Evolutionary conservation across 1,284 basidiomycete genomes (phyloP).

Genomic region (Chalciporus piperatoides): DNA sequence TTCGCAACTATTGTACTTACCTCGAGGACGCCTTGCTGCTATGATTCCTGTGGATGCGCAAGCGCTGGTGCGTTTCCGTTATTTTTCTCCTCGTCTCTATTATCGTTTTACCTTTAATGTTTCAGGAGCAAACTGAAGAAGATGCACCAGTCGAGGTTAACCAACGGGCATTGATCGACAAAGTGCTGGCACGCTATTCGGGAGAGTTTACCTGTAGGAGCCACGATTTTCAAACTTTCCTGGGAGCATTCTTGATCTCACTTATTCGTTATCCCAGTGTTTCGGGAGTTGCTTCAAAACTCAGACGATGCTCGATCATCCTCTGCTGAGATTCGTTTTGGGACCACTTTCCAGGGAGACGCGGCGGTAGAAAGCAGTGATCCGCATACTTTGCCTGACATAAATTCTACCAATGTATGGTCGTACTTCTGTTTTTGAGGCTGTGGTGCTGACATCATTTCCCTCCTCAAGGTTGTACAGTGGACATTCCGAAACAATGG

Average conservation of each 20-base stretch:
- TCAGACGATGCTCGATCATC: constrained; percentile 87
- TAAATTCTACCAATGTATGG: background rate
- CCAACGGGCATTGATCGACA: constrained; percentile 15
- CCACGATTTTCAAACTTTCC: too few species aligned
- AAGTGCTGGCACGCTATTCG: constrained; percentile 14
- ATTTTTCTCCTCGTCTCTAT: background rate
- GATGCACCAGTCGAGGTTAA: constrained; percentile 10
- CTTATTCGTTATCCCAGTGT: constrained; percentile 45
- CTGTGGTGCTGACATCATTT: background rate
- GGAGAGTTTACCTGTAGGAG: constrained; percentile 13
- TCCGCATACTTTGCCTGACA: background rate
- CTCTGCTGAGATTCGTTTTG: constrained; percentile 76
- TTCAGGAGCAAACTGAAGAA: background rate
- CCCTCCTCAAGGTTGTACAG: constrained; percentile 45
- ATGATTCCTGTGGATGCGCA: background rate
- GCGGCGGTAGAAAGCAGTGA: background rate
- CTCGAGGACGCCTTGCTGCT: background rate
- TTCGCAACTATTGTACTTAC: background rate
- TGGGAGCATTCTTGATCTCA: too few species aligned
- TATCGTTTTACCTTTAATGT: background rate
- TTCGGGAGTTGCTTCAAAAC: constrained; percentile 88
- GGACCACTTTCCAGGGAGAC: constrained; percentile 32
- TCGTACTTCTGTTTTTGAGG: background rate
- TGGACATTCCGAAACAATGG: constrained; percentile 89
- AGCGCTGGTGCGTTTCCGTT: background rate